Evolutionary conservation across 1,284 basidiomycete genomes (phyloP).

Genomic region (Polyporus tsugae): DNA sequence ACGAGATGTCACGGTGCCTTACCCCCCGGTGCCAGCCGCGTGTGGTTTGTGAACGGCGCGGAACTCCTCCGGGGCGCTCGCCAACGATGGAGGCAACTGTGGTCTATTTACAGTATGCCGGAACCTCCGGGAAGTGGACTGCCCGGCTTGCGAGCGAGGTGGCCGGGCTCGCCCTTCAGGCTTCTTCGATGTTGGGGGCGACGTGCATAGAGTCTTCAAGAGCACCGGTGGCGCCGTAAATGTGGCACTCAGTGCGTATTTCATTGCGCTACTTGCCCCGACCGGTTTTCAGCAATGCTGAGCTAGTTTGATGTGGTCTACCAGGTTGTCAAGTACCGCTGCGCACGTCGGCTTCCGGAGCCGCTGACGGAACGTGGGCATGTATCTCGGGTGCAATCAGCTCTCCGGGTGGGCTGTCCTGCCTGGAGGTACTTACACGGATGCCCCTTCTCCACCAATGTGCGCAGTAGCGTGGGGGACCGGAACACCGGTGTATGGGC

Average conservation of each 20-base stretch:
- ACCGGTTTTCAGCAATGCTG: not conserved
- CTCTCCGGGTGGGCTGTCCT: not conserved
- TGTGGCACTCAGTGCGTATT: not conserved
- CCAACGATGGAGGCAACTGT: not conserved
- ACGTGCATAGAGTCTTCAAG: not conserved
- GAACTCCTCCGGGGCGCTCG: not conserved
- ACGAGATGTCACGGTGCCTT: constrained; percentile 6
- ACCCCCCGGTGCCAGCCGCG: not conserved
- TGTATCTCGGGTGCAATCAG: not conserved
- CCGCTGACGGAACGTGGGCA: not conserved
- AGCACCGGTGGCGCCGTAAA: not conserved
- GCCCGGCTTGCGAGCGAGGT: not conserved
- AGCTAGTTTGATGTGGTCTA: not conserved
- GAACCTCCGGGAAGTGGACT: not conserved
- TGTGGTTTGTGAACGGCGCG: not conserved
- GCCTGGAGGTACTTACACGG: not conserved
- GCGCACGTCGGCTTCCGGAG: not conserved
- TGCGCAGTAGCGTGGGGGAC: not conserved
- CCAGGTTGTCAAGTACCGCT: not conserved
- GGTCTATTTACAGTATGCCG: not conserved
- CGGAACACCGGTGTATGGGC: not conserved
- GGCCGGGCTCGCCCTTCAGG: not conserved
- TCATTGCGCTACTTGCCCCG: not conserved
- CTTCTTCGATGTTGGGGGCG: not conserved
- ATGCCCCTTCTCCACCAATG: not conserved